phyloP scores from a whole-genome alignment of 352 stramenopile species.

The Aphanomyces cochlioides region DNA sequence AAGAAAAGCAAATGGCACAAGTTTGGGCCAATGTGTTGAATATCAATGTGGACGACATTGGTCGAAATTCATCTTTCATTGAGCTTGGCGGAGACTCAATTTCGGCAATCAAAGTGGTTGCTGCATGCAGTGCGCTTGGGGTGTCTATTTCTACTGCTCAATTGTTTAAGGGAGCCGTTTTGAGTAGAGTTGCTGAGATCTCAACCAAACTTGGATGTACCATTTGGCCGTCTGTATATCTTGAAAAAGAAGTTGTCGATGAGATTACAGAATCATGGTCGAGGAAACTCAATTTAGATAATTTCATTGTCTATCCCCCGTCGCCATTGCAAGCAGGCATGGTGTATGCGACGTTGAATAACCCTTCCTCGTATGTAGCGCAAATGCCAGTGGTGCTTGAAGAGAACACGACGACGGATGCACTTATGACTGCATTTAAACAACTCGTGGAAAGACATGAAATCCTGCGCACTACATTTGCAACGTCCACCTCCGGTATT shows the following conservation, averaged over 20 bases:
- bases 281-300: neutral
- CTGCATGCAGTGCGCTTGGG: neutral
- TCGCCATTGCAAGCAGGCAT: neutral
- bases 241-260: neutral
- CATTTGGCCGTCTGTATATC: neutral
- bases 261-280: neutral
- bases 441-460: neutral
- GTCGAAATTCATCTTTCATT: conserved; percentile 70
- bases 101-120: conserved; percentile 2
- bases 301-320: neutral
- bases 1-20: conserved; percentile 51
- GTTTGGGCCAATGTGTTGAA: conserved; percentile 69
- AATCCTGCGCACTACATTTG: neutral
- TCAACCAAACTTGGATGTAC: neutral
- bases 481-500: neutral
- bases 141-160: neutral
- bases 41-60: conserved; percentile 51
- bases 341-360: neutral
- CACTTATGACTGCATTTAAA: neutral
- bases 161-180: neutral
- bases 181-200: neutral
- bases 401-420: neutral
- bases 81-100: conserved; percentile 62
- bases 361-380: neutral
- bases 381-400: neutral